Conservation (phyloP, 2,329 filamentous ascomycete genomes). For the Helotiales sp. region DNA sequence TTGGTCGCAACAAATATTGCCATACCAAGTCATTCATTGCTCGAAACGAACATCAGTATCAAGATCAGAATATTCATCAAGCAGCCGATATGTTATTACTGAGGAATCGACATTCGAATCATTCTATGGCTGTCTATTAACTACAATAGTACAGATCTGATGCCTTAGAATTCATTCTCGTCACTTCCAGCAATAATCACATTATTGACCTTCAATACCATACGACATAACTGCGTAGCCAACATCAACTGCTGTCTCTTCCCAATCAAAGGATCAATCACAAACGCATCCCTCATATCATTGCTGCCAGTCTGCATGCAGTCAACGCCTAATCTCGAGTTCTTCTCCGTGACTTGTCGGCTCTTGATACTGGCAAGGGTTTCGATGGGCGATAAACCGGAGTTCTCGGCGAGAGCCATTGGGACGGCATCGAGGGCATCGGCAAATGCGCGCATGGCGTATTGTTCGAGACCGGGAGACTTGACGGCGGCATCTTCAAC, state of each 20-base stretch:
- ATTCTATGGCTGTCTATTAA: conserved; percentile 22
- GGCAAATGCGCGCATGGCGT: conserved; percentile 96
- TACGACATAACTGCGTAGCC: conserved; percentile 94
- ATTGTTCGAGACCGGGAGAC: conserved; percentile 96
- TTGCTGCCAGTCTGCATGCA: conserved; percentile 96
- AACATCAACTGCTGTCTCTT: conserved; percentile 97
- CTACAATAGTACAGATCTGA: conserved; percentile 30
- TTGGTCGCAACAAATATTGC: too few species aligned
- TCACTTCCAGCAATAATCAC: conserved; percentile 89
- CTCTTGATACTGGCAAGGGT: conserved; percentile 95
- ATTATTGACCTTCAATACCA: conserved; percentile 98
- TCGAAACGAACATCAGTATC: too few species aligned
- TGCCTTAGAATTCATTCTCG: conserved; percentile 75
- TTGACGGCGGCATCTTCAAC: conserved; percentile 94
- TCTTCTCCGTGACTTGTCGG: conserved; percentile 86
- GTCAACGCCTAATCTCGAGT: conserved; percentile 83
- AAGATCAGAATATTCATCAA: too few species aligned
- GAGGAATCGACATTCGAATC: neutral
- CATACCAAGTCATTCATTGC: too few species aligned
- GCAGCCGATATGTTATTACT: too few species aligned
- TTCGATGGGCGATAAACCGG: conserved; percentile 91
- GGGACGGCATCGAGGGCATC: conserved; percentile 92
- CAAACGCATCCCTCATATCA: conserved; percentile 97
- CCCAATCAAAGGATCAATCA: conserved; percentile 96
- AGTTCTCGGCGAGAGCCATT: conserved; percentile 97